Evolutionary conservation across 768 basidiomycete species (phyloP).

Genomic region (Leccinum disarticulatum): DNA sequence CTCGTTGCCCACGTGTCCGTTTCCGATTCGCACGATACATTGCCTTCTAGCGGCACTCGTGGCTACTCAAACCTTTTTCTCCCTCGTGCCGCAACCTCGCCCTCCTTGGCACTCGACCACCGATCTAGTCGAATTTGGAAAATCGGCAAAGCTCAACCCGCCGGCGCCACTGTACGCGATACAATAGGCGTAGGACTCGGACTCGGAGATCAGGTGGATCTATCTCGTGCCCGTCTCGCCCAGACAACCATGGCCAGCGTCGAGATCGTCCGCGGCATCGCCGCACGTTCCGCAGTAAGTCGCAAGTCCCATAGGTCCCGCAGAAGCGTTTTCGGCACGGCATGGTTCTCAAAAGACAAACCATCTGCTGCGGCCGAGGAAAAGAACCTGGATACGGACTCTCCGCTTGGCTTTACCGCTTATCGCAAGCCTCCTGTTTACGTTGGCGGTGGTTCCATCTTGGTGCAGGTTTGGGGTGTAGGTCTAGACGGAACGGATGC

Average conservation of each 20-base stretch:
- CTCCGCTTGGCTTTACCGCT: conserved; percentile 62
- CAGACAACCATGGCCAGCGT: conserved; percentile 89
- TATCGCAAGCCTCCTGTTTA: conserved; percentile 72
- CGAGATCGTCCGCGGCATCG: conserved; percentile 64
- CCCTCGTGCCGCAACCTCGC: conserved; percentile 38
- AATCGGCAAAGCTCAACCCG: conserved; percentile 13
- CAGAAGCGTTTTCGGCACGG: conserved; percentile 24
- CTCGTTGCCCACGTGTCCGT: conserved; percentile 32
- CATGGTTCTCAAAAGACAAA: conserved; percentile 33
- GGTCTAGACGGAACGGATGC: conserved; percentile 76
- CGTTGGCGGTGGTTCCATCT: conserved; percentile 64
- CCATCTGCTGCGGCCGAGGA: conserved; percentile 8
- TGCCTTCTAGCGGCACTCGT: conserved; percentile 53
- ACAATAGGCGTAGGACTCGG: conserved; percentile 29
- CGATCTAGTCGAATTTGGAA: conserved; percentile 28
- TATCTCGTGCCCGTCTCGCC: conserved; percentile 74
- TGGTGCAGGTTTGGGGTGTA: conserved; percentile 91
- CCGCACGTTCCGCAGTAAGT: conserved; percentile 24
- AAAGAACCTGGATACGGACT: conserved; percentile 21
- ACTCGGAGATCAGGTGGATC: conserved; percentile 57
- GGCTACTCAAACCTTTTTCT: conserved; percentile 56
- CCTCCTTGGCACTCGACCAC: conserved; percentile 16
- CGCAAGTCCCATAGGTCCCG: conserved; percentile 22
- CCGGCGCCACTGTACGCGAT: conserved; percentile 20
- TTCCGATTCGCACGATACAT: conserved; percentile 22